Percentiles rank a stretch among this genome's conserved stretches.
phyloP scores from a whole-genome alignment of 2,329 filamentous ascomycete genomes.

The Coccinonectria pachysandricola region DNA sequence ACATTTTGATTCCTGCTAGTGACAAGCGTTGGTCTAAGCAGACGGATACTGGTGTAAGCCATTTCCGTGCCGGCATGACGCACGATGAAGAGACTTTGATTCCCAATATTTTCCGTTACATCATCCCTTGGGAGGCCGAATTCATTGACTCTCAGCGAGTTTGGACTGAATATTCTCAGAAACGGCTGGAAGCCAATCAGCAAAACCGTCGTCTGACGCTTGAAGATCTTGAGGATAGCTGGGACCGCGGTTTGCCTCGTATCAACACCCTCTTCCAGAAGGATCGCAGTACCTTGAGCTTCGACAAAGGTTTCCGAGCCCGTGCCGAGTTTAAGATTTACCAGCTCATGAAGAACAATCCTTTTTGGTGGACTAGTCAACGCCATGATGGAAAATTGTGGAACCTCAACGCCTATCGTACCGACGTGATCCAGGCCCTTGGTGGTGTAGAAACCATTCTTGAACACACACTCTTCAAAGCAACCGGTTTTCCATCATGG shows the following conservation, averaged over 20 bases:
- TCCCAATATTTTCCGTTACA: conserved; percentile 98
- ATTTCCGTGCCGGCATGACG: conserved; percentile 95
- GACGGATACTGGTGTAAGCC: conserved; percentile 92
- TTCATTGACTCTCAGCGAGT: conserved; percentile 98
- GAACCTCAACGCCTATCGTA: conserved; percentile 93
- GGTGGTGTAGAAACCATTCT: conserved; percentile 97
- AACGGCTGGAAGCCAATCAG: conserved; percentile 91
- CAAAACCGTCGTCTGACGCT: conserved; percentile 91
- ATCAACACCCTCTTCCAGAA: conserved; percentile 99
- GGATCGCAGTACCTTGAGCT: conserved; percentile 89
- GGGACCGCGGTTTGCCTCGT: conserved; percentile 92
- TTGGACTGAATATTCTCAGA: conserved; percentile 98
- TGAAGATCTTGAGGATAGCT: conserved; percentile 94
- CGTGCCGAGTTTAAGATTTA: conserved; percentile 97
- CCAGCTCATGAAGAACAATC: conserved; percentile 97
- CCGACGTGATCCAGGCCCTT: conserved; percentile 91
- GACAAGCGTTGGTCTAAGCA: conserved; percentile 99
- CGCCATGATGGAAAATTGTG: conserved; percentile 94
- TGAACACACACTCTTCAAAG: conserved; percentile 93
- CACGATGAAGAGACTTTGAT: conserved; percentile 97
- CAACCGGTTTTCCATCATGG: conserved; percentile 93
- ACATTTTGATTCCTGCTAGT: conserved; percentile 93
- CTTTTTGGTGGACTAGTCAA: conserved; percentile 99
- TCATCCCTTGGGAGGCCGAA: conserved; percentile 97
- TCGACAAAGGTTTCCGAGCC: conserved; percentile 96